Evolutionary conservation across 768 basidiomycete genomes (phyloP).

Genomic region (Podaxis sp.): DNA sequence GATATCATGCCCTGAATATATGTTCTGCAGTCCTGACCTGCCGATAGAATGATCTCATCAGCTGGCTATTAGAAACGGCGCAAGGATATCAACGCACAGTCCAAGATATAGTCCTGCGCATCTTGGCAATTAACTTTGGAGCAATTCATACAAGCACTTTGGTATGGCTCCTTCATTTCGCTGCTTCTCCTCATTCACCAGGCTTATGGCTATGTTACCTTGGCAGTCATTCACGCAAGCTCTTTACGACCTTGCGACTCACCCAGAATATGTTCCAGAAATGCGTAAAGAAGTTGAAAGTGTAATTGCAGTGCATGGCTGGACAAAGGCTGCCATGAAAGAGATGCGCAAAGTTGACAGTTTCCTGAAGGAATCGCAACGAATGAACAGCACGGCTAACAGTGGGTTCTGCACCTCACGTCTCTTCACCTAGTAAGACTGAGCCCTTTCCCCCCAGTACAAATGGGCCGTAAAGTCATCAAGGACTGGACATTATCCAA

Average conservation of each 20-base stretch:
- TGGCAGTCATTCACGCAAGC: conserved; percentile 13
- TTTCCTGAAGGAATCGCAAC: conserved; percentile 38
- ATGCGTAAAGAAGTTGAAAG: conserved; percentile 42
- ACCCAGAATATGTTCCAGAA: conserved; percentile 30
- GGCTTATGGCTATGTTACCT: background rate
- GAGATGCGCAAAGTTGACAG: conserved; percentile 45
- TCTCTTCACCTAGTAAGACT: background rate
- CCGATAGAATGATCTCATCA: conserved; percentile 43
- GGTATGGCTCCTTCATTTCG: conserved; percentile 20
- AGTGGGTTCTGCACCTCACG: background rate
- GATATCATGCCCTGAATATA: background rate
- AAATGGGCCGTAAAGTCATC: conserved; percentile 23
- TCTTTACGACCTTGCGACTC: conserved; percentile 33
- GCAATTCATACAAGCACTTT: conserved; percentile 41
- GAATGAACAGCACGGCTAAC: conserved; percentile 4
- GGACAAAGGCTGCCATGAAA: conserved; percentile 31
- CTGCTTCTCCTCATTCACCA: background rate
- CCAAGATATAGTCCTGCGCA: conserved; percentile 21
- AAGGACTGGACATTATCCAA: conserved; percentile 30
- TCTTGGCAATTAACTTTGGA: conserved; percentile 38
- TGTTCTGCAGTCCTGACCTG: background rate
- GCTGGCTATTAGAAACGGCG: conserved; percentile 44
- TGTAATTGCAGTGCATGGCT: conserved; percentile 32
- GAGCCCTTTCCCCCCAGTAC: conserved; percentile 14
- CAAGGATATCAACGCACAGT: conserved; percentile 29